Percentiles rank a stretch among this genome's conserved stretches.
Evolutionary conservation across 2,329 filamentous ascomycete species (phyloP).

Genomic region (Emericellopsis atlantica): DNA sequence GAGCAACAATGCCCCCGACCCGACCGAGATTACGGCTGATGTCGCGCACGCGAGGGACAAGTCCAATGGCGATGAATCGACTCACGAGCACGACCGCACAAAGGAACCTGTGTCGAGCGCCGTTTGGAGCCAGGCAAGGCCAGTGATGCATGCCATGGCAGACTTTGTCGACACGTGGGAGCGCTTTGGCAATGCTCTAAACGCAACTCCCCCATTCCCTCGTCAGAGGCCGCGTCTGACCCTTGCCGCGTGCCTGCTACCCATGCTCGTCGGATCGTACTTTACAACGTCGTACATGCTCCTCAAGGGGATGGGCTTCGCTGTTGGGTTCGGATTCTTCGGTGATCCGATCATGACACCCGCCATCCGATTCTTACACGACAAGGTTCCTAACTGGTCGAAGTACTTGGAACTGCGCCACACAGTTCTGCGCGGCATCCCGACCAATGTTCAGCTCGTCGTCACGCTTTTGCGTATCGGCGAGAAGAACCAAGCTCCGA

Average conservation of each 20-base stretch:
- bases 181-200: slow-evolving; percentile 40
- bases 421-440: slow-evolving; percentile 67
- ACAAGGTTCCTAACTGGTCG: slow-evolving; percentile 57
- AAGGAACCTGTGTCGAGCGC: slow-evolving; percentile 66
- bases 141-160: slow-evolving; percentile 49
- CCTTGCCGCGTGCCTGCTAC: slow-evolving; percentile 38
- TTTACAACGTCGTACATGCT: slow-evolving; percentile 46
- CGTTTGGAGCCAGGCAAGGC: slow-evolving; percentile 66
- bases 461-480: slow-evolving; percentile 72
- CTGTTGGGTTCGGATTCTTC: slow-evolving; percentile 66
- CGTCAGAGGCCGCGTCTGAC: slow-evolving; percentile 36
- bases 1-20: slow-evolving; percentile 34
- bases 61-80: slow-evolving; percentile 31
- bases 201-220: slow-evolving; percentile 51
- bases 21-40: slow-evolving; percentile 20
- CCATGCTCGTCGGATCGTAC: slow-evolving; percentile 37
- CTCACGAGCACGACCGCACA: slow-evolving; percentile 50
- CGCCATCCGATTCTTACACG: slow-evolving; percentile 46
- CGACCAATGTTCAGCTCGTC: slow-evolving; percentile 75
- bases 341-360: slow-evolving; percentile 60
- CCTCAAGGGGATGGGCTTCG: slow-evolving; percentile 53
- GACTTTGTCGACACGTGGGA: slow-evolving; percentile 38
- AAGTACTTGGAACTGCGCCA: slow-evolving; percentile 63
- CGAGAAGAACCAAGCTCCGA: slow-evolving; percentile 66
- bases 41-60: slow-evolving; percentile 27